These are phyloP conservation scores for Violaceomyces palustris DNA, from an alignment of 1,284 basidiomycete species.

Conservation along the genomic window DNA sequence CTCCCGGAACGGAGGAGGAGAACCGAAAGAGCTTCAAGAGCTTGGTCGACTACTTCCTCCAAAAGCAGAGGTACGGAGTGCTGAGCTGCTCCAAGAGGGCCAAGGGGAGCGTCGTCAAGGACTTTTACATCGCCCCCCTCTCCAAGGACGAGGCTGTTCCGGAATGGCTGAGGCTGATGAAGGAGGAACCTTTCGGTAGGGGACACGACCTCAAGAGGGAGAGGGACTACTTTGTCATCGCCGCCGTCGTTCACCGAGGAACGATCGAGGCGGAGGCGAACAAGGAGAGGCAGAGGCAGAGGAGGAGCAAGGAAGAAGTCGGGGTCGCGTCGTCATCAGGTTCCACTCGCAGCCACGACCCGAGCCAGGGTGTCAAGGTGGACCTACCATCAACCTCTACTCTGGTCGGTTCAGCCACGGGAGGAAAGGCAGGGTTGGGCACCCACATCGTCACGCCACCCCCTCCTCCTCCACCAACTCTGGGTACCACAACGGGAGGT, in stretches of 20 bases:
- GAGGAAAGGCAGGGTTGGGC: too few species aligned
- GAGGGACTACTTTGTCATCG: slow-evolving; percentile 36
- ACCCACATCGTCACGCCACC: too few species aligned
- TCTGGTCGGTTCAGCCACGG: too few species aligned
- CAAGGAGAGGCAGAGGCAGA: slow-evolving; percentile 4
- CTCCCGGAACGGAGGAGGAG: slow-evolving; percentile 2
- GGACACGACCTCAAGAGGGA: slow-evolving; percentile 19
- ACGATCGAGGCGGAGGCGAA: slow-evolving; percentile 14
- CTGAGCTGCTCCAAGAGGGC: slow-evolving; percentile 31
- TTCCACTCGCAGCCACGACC: too few species aligned
- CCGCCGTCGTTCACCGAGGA: slow-evolving; percentile 36
- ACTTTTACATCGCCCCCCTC: slow-evolving; percentile 49
- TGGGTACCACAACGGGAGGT: too few species aligned
- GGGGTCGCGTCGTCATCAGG: too few species aligned
- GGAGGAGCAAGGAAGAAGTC: neutral
- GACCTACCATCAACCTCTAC: too few species aligned
- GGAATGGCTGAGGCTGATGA: slow-evolving; percentile 38
- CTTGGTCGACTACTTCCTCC: slow-evolving; percentile 23
- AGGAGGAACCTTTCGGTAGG: slow-evolving; percentile 23
- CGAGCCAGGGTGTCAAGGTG: too few species aligned
- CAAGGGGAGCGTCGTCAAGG: slow-evolving; percentile 39
- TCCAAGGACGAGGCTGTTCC: slow-evolving; percentile 34
- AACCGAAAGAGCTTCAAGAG: slow-evolving; percentile 11
- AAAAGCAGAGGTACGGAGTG: slow-evolving; percentile 41
- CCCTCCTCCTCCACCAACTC: too few species aligned